Conservation (phyloP, 768 basidiomycete species). For the Suillus cothurnatus region DNA sequence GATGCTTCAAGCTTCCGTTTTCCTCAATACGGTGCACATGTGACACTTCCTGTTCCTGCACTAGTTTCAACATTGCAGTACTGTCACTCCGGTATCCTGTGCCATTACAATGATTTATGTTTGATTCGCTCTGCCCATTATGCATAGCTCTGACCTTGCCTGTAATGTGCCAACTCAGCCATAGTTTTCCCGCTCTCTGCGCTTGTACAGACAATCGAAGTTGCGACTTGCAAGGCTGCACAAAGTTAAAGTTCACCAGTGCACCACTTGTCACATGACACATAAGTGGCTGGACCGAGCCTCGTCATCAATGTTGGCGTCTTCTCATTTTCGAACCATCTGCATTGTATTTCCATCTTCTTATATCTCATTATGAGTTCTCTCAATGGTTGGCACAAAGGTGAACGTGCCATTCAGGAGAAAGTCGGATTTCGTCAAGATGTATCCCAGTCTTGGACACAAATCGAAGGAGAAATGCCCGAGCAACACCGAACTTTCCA, state of each 20-base stretch:
- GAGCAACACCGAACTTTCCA: slow-evolving; percentile 54
- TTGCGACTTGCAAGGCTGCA: neutral
- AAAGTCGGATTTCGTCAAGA: slow-evolving; percentile 45
- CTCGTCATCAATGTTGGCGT: too few relatives aligned
- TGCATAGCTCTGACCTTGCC: neutral
- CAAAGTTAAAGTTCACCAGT: too few relatives aligned
- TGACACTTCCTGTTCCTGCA: neutral
- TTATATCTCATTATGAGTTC: slow-evolving; percentile 21
- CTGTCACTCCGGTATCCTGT: neutral
- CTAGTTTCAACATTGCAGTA: neutral
- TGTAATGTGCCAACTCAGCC: neutral
- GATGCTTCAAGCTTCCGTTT: too few relatives aligned
- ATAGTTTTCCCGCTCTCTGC: neutral
- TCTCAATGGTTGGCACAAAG: slow-evolving; percentile 43
- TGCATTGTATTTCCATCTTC: neutral
- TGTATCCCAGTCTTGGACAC: slow-evolving; percentile 39
- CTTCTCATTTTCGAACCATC: neutral
- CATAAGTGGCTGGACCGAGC: neutral
- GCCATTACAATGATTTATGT: neutral
- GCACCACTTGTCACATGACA: neutral
- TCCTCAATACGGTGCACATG: neutral
- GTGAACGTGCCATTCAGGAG: slow-evolving; percentile 52
- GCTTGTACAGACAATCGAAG: neutral
- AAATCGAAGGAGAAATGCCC: slow-evolving; percentile 49
- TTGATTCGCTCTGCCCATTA: neutral